Base-by-base conservation (phyloP, 208 protist species). In the Endotrypanum monterogeii region DNA sequence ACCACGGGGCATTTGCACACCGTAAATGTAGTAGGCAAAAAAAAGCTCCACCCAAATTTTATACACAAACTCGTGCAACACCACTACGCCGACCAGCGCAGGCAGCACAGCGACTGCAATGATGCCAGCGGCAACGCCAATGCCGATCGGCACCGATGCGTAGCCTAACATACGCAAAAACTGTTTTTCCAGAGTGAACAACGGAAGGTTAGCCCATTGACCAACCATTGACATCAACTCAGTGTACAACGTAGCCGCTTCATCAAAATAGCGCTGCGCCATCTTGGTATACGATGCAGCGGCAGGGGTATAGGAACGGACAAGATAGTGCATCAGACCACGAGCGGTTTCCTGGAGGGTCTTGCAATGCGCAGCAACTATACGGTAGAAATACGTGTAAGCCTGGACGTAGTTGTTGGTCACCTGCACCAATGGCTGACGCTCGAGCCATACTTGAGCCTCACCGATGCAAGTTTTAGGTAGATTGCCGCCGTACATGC, bases 41-140 rank as follows among this genome's bases (percentile, higher is more conserved):
- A 96, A 94, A 12, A 94, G 76, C 63, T 86, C 74, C 41, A 75
- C 39, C 89, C 87, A 94, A 39, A 94, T 65, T 35, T 89, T 83
- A 78, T 86, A 93, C 4, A 96, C 35, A 67, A 79, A 73, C 56
- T 89, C 44, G 48, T 83, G 82, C 0, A 84, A 18, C 18, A 91
- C 4, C 44, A 90, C 44, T 9, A 66, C 79, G 16, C 79, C 55
- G 30, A 88, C 32, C 28, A 92, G 32, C 30, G 86, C 74, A 16
- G 90, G 86, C 32, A 73, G 46, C 57, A 86, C 81, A 1, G 86
- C 2, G 23, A 88, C 9, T 25, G 67, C 23, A 6, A 89, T 28
- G 14, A 89, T 16, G 56, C 73, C 61, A 3, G 71, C 69, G 12
- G 76, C 70, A 5, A 82, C 55, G 56, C 73, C 54, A 1, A 85